Evolutionary conservation across 352 stramenopile species (phyloP).

Genomic region (Pythium scleroteichum): DNA sequence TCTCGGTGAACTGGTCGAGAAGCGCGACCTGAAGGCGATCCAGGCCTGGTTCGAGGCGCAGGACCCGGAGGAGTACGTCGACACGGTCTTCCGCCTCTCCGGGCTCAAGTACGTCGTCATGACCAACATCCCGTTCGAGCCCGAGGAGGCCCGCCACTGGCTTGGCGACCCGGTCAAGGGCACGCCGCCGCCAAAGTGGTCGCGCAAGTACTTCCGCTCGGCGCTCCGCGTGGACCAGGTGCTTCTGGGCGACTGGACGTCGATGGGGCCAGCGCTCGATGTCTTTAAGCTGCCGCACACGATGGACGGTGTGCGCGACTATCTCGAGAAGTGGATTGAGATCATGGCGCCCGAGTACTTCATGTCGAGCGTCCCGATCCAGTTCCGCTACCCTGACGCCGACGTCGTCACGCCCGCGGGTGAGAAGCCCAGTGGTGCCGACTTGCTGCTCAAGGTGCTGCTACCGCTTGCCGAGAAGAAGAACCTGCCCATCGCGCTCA

Average conservation of each 20-base stretch:
- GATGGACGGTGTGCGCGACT: constrained; percentile 74
- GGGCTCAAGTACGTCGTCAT: constrained; percentile 92
- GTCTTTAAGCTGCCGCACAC: constrained; percentile 59
- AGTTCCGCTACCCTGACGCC: constrained; percentile 74
- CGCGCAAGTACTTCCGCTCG: constrained; percentile 81
- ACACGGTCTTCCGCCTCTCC: constrained; percentile 71
- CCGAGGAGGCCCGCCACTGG: constrained; percentile 56
- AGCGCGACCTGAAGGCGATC: constrained; percentile 80
- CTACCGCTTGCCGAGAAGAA: constrained; percentile 88
- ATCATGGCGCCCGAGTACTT: constrained; percentile 94
- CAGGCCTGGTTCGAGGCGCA: constrained; percentile 80
- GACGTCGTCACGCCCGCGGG: constrained; percentile 29
- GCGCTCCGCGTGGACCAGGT: constrained; percentile 92
- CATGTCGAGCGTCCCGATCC: constrained; percentile 92
- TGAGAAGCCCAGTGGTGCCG: constrained; percentile 41
- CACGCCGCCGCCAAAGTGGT: constrained; percentile 47
- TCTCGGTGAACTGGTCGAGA: constrained; percentile 56
- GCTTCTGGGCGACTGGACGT: constrained; percentile 81
- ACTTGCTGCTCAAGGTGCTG: constrained; percentile 88
- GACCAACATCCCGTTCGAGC: constrained; percentile 94
- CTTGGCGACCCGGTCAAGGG: constrained; percentile 43
- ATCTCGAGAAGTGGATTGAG: constrained; percentile 90
- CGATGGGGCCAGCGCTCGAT: constrained; percentile 67
- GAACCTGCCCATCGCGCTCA: constrained; percentile 91
- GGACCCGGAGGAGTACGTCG: constrained; percentile 70